These are phyloP conservation scores for Kluyveromyces starmeri DNA, from an alignment of 805 yeast genomes.

Conservation along the genomic window DNA sequence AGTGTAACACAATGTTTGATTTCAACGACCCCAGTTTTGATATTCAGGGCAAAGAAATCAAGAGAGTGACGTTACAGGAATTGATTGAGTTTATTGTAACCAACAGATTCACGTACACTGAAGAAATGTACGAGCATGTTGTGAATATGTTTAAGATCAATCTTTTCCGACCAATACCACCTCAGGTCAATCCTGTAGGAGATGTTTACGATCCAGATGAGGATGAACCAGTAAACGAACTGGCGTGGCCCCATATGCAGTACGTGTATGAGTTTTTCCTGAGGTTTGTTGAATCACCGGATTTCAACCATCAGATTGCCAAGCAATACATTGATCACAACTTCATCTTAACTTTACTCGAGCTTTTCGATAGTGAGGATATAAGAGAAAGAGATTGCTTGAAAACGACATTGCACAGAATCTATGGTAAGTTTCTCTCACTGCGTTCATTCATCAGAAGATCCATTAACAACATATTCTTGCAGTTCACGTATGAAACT, in stretches of 20 bases:
- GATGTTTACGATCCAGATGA: slow-evolving; percentile 97
- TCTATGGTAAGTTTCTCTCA: slow-evolving; percentile 89
- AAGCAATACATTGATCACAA: slow-evolving; percentile 90
- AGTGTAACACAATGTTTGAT: slow-evolving; percentile 90
- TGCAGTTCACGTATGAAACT: slow-evolving; percentile 91
- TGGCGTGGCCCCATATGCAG: slow-evolving; percentile 99
- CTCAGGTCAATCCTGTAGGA: slow-evolving; percentile 95
- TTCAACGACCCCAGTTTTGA: slow-evolving; percentile 90
- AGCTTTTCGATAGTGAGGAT: slow-evolving; percentile 91
- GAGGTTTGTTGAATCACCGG: slow-evolving; percentile 88
- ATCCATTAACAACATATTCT: slow-evolving; percentile 82
- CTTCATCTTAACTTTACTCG: slow-evolving; percentile 72
- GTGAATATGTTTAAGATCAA: slow-evolving; percentile 84
- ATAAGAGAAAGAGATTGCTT: slow-evolving; percentile 92
- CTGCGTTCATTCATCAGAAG: slow-evolving; percentile 86
- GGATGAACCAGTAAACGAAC: slow-evolving; percentile 93
- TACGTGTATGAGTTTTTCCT: slow-evolving; percentile 90
- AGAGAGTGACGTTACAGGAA: slow-evolving; percentile 79
- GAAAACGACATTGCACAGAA: slow-evolving; percentile 90
- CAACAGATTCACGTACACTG: slow-evolving; percentile 77
- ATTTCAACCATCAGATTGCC: slow-evolving; percentile 87
- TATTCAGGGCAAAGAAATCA: slow-evolving; percentile 85
- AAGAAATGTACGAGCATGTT: slow-evolving; percentile 81
- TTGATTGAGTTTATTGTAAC: slow-evolving; percentile 79
- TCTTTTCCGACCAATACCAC: slow-evolving; percentile 92